Base-by-base conservation (phyloP, 768 basidiomycete species). In the Coprinopsis strossmayeri region DNA sequence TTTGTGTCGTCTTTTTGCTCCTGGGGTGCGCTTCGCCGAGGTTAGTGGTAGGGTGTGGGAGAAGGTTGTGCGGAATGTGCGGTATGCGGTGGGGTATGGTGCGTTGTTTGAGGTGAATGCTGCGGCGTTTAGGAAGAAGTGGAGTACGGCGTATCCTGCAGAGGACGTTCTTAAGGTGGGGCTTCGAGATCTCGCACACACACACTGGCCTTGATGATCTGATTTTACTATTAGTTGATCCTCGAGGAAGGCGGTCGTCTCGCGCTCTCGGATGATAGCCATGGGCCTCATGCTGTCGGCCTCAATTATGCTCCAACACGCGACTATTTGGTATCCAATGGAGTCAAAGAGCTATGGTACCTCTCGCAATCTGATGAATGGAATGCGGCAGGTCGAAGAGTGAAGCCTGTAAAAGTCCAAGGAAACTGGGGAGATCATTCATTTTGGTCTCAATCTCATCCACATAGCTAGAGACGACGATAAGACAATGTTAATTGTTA, bases 101-200 rank as follows among this genome's bases (percentile, higher is more conserved):
- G 95, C 90, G 2, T 64, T 96, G 50, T 97, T 98, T 59, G 96
- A 99, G 66, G 69, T 89, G 27, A 98, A 95, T 57, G 83, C 92
- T 20, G 90, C 96, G 9, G 92, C 93, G 7, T 83, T 97, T 60
- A 70, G 92, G 58, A 99, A 98, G 61, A 81, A 85, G 11, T 98
- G 96, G 96, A 63, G 67, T 9, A 78, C 81, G 2, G 78, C 87
- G 3, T 98, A 94, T 66, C 95, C 96, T 0, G 89, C 77, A 1
- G 63, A 66, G 47, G 92, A 96, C 55, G 74, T 95, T 12, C 67
- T 90, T 10, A 61, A 82, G 69, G 94, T 87, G 59, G 10, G 25
- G 34, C 17, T 25, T 27, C 12, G 4, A 26, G 12, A 12, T 41
- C 17, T 17, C 9, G 28, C n/a, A 32, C 15, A 37, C 12, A 2